Conservation (phyloP, 1,284 basidiomycete species). For the Ganoderma meredithae region DNA sequence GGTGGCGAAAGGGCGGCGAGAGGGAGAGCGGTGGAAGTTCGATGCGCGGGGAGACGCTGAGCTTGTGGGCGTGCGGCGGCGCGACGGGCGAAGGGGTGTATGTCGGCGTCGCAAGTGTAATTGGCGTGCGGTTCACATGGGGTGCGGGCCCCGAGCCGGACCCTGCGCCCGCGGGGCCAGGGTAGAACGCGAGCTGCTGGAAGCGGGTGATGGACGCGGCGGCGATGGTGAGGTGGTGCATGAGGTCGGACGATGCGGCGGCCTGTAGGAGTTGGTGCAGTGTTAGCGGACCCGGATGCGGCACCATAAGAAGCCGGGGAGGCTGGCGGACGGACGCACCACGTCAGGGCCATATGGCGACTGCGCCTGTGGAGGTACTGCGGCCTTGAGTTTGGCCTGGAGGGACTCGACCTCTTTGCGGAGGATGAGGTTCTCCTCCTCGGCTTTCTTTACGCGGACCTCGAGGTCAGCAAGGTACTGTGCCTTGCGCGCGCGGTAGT, state of each 20-base stretch:
- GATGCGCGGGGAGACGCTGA: constrained; percentile 37
- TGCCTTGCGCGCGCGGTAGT: constrained; percentile 68
- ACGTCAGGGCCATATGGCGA: constrained; percentile 47
- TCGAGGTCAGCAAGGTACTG: constrained; percentile 64
- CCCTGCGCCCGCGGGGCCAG: constrained; percentile 30
- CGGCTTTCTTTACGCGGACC: constrained; percentile 55
- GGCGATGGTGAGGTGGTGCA: constrained; percentile 55
- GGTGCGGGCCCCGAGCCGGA: constrained; percentile 30
- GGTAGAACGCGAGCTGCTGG: constrained; percentile 41
- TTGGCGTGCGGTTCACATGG: constrained; percentile 48
- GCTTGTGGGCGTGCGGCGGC: constrained; percentile 37
- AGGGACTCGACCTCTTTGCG: constrained; percentile 53
- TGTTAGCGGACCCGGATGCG: background rate
- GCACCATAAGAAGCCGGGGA: background rate
- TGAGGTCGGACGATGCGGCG: constrained; percentile 57
- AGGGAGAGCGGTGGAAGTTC: constrained; percentile 36
- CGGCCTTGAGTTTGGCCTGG: constrained; percentile 32
- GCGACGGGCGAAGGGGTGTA: constrained; percentile 38
- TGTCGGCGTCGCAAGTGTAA: constrained; percentile 37
- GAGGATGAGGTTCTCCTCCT: constrained; percentile 61
- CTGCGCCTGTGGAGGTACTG: constrained; percentile 22
- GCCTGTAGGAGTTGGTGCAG: constrained; percentile 42
- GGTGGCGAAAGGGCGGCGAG: constrained; percentile 18
- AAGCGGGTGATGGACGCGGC: constrained; percentile 54
- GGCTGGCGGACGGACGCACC: constrained; percentile 42